Conservation (phyloP, 2,329 filamentous ascomycete species). For the Mycosphaerella arachidis region DNA sequence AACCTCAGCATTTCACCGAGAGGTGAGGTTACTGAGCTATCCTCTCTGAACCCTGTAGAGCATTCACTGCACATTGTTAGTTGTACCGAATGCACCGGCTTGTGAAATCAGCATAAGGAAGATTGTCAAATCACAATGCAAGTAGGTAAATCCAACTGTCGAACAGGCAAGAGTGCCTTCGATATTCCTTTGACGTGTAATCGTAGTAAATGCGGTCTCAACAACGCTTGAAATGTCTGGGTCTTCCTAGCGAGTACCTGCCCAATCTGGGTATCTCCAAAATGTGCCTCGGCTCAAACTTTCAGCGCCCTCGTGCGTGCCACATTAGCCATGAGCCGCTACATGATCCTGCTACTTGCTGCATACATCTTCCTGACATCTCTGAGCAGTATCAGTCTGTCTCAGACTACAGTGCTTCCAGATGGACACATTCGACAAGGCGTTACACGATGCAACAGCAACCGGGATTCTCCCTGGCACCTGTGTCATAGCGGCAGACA, state of each 20-base stretch:
- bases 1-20: too few relatives aligned
- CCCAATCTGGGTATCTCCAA: neutral
- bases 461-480: neutral
- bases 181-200: neutral
- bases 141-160: too few relatives aligned
- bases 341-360: neutral
- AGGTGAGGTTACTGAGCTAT: too few relatives aligned
- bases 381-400: neutral
- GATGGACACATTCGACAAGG: neutral
- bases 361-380: neutral
- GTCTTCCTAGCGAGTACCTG: neutral
- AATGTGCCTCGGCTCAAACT: neutral
- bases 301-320: neutral
- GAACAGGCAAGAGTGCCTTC: too few relatives aligned
- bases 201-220: neutral
- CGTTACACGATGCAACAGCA: neutral
- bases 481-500: constrained; percentile 6
- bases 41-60: too few relatives aligned
- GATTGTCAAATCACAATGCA: too few relatives aligned
- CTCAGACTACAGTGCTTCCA: neutral
- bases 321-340: neutral
- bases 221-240: neutral
- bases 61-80: too few relatives aligned
- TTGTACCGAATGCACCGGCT: too few relatives aligned
- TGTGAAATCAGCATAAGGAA: too few relatives aligned